Percentiles rank a stretch among this genome's conserved stretches.
phyloP scores from a whole-genome alignment of 169 alveolate species.

The Plasmodium coatneyi region DNA sequence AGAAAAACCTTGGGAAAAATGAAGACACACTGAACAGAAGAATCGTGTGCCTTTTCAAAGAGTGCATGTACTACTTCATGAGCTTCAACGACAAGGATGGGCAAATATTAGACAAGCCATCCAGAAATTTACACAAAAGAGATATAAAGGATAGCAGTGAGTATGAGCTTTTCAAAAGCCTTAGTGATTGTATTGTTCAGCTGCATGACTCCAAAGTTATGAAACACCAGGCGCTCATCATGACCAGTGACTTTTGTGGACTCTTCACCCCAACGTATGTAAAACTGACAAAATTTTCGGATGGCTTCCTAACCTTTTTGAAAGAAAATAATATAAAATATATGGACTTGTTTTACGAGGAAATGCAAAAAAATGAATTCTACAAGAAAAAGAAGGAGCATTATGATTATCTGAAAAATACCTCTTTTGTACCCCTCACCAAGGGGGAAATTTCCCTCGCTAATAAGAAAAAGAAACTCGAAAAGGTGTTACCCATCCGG shows the following conservation, averaged over 20 bases:
- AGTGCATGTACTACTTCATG: conserved; percentile 69
- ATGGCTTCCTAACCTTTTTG: conserved; percentile 15
- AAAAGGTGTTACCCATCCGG: background rate
- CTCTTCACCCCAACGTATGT: conserved; percentile 52
- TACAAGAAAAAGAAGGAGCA: conserved; percentile 65
- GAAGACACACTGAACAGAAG: conserved; percentile 39
- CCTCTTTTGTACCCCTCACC: conserved; percentile 59
- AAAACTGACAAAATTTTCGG: conserved; percentile 46
- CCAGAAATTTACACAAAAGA: background rate
- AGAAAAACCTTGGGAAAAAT: conserved; percentile 14
- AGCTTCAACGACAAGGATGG: conserved; percentile 68
- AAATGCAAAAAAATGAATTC: conserved; percentile 54
- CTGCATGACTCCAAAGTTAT: conserved; percentile 50
- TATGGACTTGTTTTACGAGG: conserved; percentile 51
- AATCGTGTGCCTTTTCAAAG: conserved; percentile 52
- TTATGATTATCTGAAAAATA: conserved; percentile 41
- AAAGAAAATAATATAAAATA: conserved; percentile 64
- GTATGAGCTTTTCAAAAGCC: conserved; percentile 56
- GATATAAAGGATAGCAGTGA: conserved; percentile 62
- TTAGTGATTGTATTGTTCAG: conserved; percentile 63
- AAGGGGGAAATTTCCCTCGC: conserved; percentile 74
- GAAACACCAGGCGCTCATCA: conserved; percentile 60
- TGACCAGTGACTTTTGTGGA: conserved; percentile 70
- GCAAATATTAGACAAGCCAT: conserved; percentile 4
- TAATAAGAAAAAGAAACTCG: conserved; percentile 1